Evolutionary conservation across 176 grass and related monocot genomes (phyloP).

Genomic region (Tuctoria greenei): DNA sequence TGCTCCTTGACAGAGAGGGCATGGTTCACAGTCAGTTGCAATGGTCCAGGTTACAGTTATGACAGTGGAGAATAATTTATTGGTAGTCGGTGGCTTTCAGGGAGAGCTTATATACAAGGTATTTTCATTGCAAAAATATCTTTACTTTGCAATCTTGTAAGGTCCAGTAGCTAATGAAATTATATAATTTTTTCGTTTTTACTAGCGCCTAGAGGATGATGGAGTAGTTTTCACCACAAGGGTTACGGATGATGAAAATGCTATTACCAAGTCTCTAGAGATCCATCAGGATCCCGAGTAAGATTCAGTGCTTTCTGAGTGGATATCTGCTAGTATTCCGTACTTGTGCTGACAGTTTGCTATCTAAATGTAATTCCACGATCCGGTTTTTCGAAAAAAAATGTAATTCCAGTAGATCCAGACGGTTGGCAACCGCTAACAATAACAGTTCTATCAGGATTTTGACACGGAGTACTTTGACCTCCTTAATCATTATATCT

Average conservation of each 20-base stretch:
- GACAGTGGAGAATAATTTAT: conserved; percentile 65
- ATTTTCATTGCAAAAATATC: conserved; percentile 3
- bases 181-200: conserved; percentile 21
- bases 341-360: neutral
- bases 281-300: conserved; percentile 70
- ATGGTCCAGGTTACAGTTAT: conserved; percentile 94
- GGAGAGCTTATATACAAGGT: conserved; percentile 98
- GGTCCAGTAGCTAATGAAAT: neutral
- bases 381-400: too few relatives aligned
- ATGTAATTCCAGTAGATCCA: conserved; percentile 62
- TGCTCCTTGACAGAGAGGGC: conserved; percentile 58
- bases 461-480: conserved; percentile 68
- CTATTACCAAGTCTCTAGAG: conserved; percentile 87
- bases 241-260: conserved; percentile 81
- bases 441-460: conserved; percentile 79
- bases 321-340: neutral
- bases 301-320: conserved; percentile 20
- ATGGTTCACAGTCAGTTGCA: conserved; percentile 60
- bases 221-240: conserved; percentile 81
- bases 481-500: conserved; percentile 53
- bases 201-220: conserved; percentile 65
- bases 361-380: too few relatives aligned
- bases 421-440: conserved; percentile 61
- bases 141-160: neutral
- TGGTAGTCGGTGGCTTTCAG: conserved; percentile 88